Evolutionary conservation across 805 yeast species (phyloP).

Genomic region (Hemisphaericaspora nanyangensis): DNA sequence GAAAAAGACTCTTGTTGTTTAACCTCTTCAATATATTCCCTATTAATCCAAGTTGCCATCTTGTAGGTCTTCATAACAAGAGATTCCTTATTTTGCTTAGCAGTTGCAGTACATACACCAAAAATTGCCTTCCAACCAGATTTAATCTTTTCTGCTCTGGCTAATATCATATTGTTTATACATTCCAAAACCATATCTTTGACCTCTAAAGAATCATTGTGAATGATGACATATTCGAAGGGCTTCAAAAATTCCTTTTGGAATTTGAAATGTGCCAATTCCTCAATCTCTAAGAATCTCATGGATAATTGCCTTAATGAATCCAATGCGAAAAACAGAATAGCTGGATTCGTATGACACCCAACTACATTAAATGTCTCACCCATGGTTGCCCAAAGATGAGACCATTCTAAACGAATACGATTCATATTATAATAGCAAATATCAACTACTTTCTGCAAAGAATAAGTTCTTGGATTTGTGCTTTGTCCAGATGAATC

Average conservation of each 20-base stretch:
- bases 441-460: constrained; percentile 94
- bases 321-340: constrained; percentile 88
- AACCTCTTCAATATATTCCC: constrained; percentile 58
- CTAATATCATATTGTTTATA: constrained; percentile 75
- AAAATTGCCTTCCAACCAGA: constrained; percentile 96
- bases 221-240: constrained; percentile 70
- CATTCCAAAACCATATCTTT: constrained; percentile 90
- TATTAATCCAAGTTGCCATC: constrained; percentile 58
- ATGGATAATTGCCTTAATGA: constrained; percentile 89
- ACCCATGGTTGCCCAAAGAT: constrained; percentile 92
- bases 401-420: constrained; percentile 94
- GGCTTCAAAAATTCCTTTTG: constrained; percentile 93
- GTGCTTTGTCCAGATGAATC: constrained; percentile 78
- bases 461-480: constrained; percentile 85
- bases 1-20: constrained; percentile 64
- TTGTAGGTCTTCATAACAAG: constrained; percentile 63
- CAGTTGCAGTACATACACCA: constrained; percentile 72
- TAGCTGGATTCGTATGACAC: constrained; percentile 67
- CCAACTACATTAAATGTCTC: constrained; percentile 83
- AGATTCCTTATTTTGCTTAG: constrained; percentile 52
- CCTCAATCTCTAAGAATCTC: constrained; percentile 91
- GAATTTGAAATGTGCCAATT: constrained; percentile 90
- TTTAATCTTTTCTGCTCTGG: constrained; percentile 68
- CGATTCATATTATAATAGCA: constrained; percentile 97
- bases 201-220: constrained; percentile 65